These are phyloP conservation scores for Globisporangium rhizosaccharum DNA, from an alignment of 352 stramenopile species.

Conservation along the genomic window DNA sequence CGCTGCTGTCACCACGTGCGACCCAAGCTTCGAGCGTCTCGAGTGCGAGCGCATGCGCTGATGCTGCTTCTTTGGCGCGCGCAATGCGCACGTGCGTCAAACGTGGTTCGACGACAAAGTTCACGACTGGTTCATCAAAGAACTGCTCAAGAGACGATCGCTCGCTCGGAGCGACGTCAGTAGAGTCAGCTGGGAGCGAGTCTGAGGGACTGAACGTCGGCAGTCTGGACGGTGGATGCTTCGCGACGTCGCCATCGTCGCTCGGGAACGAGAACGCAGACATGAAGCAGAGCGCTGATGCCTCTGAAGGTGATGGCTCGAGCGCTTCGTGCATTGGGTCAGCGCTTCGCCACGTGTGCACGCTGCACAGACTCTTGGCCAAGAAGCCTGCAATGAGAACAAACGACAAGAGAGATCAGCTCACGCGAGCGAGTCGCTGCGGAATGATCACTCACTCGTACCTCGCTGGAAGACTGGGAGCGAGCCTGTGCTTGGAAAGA, in stretches of 20 bases:
- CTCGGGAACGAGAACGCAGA: conserved; percentile 28
- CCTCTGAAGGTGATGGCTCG: background rate
- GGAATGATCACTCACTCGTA: conserved; percentile 2
- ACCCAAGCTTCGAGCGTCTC: conserved; percentile 11
- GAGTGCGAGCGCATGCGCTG: background rate
- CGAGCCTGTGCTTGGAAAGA: conserved; percentile 14
- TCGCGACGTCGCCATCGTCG: background rate
- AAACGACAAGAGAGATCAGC: background rate
- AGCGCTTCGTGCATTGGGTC: conserved; percentile 4
- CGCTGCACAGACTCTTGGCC: conserved; percentile 33
- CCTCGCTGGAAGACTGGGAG: conserved; percentile 14
- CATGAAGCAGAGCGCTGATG: conserved; percentile 23
- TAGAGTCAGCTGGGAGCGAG: background rate
- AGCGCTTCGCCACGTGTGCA: conserved; percentile 17
- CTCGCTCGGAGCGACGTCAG: background rate
- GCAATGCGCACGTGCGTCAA: conserved; percentile 8
- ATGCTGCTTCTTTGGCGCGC: background rate
- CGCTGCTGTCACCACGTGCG: background rate
- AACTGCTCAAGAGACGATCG: background rate
- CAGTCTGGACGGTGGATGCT: background rate
- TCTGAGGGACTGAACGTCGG: background rate
- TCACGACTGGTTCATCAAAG: conserved; percentile 1
- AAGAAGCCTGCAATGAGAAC: conserved; percentile 24
- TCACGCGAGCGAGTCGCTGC: background rate
- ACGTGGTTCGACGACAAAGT: background rate